Evolutionary conservation across 2,329 filamentous ascomycete species (phyloP).

Genomic region (Phialocephala subalpina): DNA sequence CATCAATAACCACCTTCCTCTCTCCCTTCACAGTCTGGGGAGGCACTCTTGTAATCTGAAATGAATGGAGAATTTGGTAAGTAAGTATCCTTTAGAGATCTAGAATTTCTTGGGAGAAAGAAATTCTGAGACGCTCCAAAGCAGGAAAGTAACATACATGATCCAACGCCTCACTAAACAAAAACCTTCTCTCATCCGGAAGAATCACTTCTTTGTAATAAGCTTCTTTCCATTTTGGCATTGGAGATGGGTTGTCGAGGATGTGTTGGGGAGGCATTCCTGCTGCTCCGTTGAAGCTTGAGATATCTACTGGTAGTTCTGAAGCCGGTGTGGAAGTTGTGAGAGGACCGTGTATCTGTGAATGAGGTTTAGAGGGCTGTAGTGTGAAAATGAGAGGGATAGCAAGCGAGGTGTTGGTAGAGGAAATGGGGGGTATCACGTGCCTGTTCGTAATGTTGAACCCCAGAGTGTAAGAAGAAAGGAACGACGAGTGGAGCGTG

Average conservation of each 20-base stretch:
- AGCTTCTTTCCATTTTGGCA: conserved; percentile 33
- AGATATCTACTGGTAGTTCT: background rate
- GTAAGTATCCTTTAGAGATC: too few species aligned
- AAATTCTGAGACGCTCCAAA: too few species aligned
- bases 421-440: background rate
- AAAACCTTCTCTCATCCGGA: conserved; percentile 34
- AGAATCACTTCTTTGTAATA: conserved; percentile 38
- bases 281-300: conserved; percentile 27
- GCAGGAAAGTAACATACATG: conserved; percentile 17
- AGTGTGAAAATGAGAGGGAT: background rate
- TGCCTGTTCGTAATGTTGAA: conserved; percentile 37
- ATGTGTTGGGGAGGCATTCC: conserved; percentile 11
- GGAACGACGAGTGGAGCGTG: conserved; percentile 37
- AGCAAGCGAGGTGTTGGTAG: background rate
- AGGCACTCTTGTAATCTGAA: conserved; percentile 30
- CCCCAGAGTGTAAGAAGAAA: conserved; percentile 33
- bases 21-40: conserved; percentile 28
- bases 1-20: conserved; percentile 35
- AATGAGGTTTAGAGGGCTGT: background rate
- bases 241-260: background rate
- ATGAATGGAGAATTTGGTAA: conserved; percentile 3
- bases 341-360: background rate
- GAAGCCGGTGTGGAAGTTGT: background rate
- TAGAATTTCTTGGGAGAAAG: too few species aligned
- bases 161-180: conserved; percentile 24